Percentiles rank a stretch among this genome's conserved stretches.
These are phyloP conservation scores for Mycosphaerella sp. DNA, from an alignment of 2,329 filamentous ascomycete species.

Conservation along the genomic window DNA sequence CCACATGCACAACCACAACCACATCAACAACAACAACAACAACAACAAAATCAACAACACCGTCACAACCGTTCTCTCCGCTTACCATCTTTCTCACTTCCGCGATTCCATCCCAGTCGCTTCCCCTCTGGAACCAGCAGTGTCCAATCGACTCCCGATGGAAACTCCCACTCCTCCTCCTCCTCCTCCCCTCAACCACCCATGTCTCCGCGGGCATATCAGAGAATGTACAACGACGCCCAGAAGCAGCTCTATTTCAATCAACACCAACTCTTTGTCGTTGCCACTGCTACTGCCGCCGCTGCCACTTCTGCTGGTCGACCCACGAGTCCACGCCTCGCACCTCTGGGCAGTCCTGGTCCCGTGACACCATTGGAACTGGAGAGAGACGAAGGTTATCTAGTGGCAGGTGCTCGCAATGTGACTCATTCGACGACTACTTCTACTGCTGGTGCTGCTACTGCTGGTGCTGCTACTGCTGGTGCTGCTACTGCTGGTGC, in stretches of 20 bases:
- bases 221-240: slow-evolving; percentile 43
- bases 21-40: no score
- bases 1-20: no score
- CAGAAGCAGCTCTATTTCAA: slow-evolving; percentile 46
- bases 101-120: slow-evolving; percentile 49
- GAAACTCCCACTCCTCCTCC: slow-evolving; percentile 34
- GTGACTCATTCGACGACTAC: slow-evolving; percentile 8
- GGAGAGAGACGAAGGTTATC: slow-evolving; percentile 40
- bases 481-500: neutral
- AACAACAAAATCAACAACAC: slow-evolving; percentile 8
- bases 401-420: slow-evolving; percentile 39
- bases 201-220: slow-evolving; percentile 38
- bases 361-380: slow-evolving; percentile 49
- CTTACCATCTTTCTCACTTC: slow-evolving; percentile 40
- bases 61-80: slow-evolving; percentile 35
- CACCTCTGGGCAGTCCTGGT: slow-evolving; percentile 46
- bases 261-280: slow-evolving; percentile 38
- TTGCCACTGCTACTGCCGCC: no score
- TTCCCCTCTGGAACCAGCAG: slow-evolving; percentile 37
- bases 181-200: slow-evolving; percentile 38
- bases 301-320: slow-evolving; percentile 27
- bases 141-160: slow-evolving; percentile 34
- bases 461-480: no score
- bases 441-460: no score
- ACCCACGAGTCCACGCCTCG: slow-evolving; percentile 44